Base-by-base conservation (phyloP, 169 alveolate genomes). In the Pseudocohnilembus persalinus region DNA sequence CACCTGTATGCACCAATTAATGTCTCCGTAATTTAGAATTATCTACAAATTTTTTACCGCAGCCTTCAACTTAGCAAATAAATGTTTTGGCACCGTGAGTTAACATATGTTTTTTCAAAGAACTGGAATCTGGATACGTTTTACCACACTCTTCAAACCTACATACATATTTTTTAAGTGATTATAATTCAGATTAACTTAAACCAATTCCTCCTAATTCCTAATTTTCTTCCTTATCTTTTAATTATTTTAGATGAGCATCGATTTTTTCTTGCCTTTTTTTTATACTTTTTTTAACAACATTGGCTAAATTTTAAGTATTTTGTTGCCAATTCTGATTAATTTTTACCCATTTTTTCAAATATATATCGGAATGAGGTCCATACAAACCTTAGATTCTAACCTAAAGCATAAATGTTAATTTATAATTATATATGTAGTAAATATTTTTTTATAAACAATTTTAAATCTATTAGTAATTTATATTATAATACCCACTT, bases 21-120 rank as follows among this genome's bases (percentile, higher is more conserved):
- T 96, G 97, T 74, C 98, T 85, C 84, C 94, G 90, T 32, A 96
- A 90, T 85, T 93, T 94, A 25, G 96, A 93, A 85, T 96, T 96
- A 76, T 93, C 96, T 82, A 92, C 86, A 82, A 94, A 96, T 82
- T 93, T 92, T 84, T 94, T 96, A 29, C 95, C 95, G 77, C 98
- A 96, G 15, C 95, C 94, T 29, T 91, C 93, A 28, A 92, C 93
- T 63, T 94, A 88, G 63, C 98, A 96, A 0, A 91, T 82, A 85
- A 90, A 93, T 81, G 88, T 89, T 78, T 74, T 82, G 1, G 83
- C 96, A 16, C 96, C 96, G 77, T 92, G 96, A 0, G 90, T 90
- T 32, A 87, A 89, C 74, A 89, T 85, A 74, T 92, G 96, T 75
- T 92, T 92, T 78, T 92, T 90, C 73, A 94, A 82, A 4, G 97